These are phyloP conservation scores for Neurospora sp. DNA, from an alignment of 495 filamentous ascomycete genomes.

Conservation along the genomic window DNA sequence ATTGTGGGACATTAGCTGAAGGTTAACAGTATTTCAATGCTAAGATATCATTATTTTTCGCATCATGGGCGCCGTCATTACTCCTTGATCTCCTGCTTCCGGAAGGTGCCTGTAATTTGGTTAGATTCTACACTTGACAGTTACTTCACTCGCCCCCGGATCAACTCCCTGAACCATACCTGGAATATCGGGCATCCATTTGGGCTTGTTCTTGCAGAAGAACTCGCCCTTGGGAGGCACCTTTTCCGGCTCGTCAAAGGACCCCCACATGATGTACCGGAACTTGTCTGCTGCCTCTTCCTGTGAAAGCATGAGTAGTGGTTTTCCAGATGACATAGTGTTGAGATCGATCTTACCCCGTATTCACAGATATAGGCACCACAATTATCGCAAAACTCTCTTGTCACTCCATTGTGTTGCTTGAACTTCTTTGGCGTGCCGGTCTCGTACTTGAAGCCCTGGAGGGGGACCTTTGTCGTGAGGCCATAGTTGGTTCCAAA, in stretches of 20 bases:
- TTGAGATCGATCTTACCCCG: slow-evolving; percentile 32
- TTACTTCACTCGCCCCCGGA: not conserved
- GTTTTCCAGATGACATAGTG: not conserved
- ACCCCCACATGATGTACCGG: slow-evolving; percentile 53
- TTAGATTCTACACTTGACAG: slow-evolving; percentile 3
- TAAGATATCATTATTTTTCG: slow-evolving; percentile 1
- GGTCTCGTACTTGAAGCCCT: slow-evolving; percentile 10
- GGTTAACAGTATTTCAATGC: not conserved
- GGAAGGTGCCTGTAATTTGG: slow-evolving; percentile 38
- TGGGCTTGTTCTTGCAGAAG: slow-evolving; percentile 47
- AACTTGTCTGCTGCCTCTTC: slow-evolving; percentile 46
- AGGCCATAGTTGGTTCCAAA: slow-evolving; percentile 56
- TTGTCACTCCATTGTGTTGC: slow-evolving; percentile 19
- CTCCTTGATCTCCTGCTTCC: slow-evolving; percentile 50
- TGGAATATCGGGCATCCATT: slow-evolving; percentile 55
- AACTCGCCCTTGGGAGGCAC: slow-evolving; percentile 61
- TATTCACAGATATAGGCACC: slow-evolving; percentile 56
- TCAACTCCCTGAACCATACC: slow-evolving; percentile 26
- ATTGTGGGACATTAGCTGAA: not conserved
- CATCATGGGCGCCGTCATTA: slow-evolving; percentile 14
- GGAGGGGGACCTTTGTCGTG: slow-evolving; percentile 44
- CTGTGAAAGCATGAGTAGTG: slow-evolving; percentile 15
- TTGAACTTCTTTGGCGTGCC: slow-evolving; percentile 13
- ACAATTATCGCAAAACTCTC: slow-evolving; percentile 56
- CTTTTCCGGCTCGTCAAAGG: slow-evolving; percentile 50